Evolutionary conservation across 768 basidiomycete species (phyloP), one percentile per base, ranked within the genome.

Genomic region (Royoungia palumana): DNA sequence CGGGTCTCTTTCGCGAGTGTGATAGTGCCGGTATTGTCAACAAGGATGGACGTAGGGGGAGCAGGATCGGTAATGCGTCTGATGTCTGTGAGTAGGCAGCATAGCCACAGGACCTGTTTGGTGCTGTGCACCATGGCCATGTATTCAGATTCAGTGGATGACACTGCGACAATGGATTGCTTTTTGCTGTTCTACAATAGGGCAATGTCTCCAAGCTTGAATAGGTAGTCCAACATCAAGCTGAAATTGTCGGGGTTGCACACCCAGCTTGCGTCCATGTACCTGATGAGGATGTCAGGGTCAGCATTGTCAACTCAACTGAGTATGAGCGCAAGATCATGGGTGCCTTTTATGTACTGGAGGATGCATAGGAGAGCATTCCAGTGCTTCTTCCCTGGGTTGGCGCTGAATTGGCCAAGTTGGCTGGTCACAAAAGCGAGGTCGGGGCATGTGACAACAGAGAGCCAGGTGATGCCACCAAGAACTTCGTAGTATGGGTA

Each of bases 131-230:
- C 65, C 27, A 72, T 36, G 1, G 63, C 65, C 27, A 72, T 64
- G 50, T 76, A 75, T 50, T 76, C 72, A 3, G 71, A 64, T 47
- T 74, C 69, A 0, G 64, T 64, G 2, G 70, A 71, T 2, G 70
- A 74, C 1, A 65, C 56, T 0, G 72, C 62, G 1, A 74, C 62
- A 2, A 62, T 57, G 11, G 54, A 47, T 48, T 73, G 72, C 35
- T 69, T 68, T 35, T 56, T 56, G 7, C 66, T 59, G 1, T 55
- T 62, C 71, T 69, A 77, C 2, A 67, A 25, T 4, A 25, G 4
- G 24, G 8, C 24, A 5, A 8, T 8, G 8, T 25, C 24, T 5
- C 24, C 24, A 8, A 25, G 24, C 8, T 25, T 4, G 8, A 25
- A 25, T 4, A 25, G 4, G 24, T 25, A 25, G 4, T 8, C 24